Conservation (phyloP, 2,329 filamentous ascomycete genomes). For the Colletotrichum sp. region DNA sequence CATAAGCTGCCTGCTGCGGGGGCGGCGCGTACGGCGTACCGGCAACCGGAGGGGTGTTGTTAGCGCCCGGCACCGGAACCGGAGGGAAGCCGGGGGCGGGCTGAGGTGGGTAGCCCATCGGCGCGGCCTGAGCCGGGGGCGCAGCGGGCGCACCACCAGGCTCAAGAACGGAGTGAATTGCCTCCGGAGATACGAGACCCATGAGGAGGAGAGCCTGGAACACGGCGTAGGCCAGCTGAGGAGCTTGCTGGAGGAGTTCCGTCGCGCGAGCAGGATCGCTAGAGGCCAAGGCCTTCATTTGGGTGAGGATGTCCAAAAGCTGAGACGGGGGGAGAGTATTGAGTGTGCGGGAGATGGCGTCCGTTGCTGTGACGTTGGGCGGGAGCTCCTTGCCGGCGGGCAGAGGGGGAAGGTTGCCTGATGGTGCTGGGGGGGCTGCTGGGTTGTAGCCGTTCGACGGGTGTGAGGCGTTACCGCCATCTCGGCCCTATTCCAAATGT, state of each 20-base stretch:
- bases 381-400: constrained; percentile 86
- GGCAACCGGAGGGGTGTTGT: constrained; percentile 53
- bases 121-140: neutral
- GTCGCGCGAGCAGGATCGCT: constrained; percentile 83
- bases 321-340: constrained; percentile 85
- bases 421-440: constrained; percentile 24
- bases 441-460: constrained; percentile 38
- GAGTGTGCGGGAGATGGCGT: constrained; percentile 91
- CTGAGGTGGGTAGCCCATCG: constrained; percentile 24
- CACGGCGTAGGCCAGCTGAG: constrained; percentile 91
- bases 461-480: constrained; percentile 17
- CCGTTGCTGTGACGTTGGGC: constrained; percentile 80
- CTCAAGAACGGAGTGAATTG: constrained; percentile 83
- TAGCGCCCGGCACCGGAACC: constrained; percentile 34
- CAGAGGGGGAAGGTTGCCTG: constrained; percentile 74
- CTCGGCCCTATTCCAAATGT: constrained; percentile 11
- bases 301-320: constrained; percentile 88
- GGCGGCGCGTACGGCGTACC: constrained; percentile 52
- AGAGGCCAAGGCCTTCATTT: constrained; percentile 91
- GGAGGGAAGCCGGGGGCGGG: constrained; percentile 37
- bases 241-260: constrained; percentile 85
- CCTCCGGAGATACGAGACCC: constrained; percentile 86
- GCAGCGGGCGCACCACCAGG: constrained; percentile 46
- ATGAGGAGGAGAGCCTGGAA: constrained; percentile 94
- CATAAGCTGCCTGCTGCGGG: constrained; percentile 39